Percentiles rank a stretch among this genome's conserved stretches.
phyloP scores from a whole-genome alignment of 2,329 filamentous ascomycete species.

The Neonectria sp. region DNA sequence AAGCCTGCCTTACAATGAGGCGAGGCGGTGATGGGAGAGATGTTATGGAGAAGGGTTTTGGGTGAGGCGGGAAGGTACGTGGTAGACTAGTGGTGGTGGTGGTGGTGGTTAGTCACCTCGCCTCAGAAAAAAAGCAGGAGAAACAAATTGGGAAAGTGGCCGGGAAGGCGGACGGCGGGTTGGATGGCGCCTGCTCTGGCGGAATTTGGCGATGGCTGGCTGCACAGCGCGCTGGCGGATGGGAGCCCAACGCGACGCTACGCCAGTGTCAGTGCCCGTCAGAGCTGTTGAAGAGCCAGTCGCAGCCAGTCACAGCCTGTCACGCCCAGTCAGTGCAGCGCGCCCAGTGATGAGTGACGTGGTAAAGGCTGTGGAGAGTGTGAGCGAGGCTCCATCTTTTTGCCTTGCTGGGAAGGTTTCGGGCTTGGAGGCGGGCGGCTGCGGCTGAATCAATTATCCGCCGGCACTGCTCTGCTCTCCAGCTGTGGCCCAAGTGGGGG shows the following conservation, averaged over 20 bases:
- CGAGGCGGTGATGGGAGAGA: conserved; percentile 17
- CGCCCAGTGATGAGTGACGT: conserved; percentile 15
- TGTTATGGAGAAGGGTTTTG: conserved; percentile 13
- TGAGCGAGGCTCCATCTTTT: conserved; percentile 1
- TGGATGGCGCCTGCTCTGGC: conserved; percentile 27
- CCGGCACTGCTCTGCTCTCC: neutral
- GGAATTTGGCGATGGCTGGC: conserved; percentile 29
- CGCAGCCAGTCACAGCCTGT: conserved; percentile 3
- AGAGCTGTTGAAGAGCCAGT: conserved; percentile 9
- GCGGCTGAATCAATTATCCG: conserved; percentile 36
- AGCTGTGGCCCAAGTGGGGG: conserved; percentile 10
- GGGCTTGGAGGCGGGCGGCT: conserved; percentile 20
- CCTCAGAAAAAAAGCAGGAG: conserved; percentile 27
- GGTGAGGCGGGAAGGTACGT: neutral
- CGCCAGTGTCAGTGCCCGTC: conserved; percentile 19
- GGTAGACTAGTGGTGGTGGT: conserved; percentile 8
- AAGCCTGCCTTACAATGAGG: conserved; percentile 23
- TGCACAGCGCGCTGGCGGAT: conserved; percentile 18
- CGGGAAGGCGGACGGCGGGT: conserved; percentile 21
- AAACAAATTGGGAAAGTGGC: conserved; percentile 29
- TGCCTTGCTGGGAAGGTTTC: neutral
- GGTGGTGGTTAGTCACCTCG: conserved; percentile 20
- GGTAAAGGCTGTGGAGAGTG: conserved; percentile 4
- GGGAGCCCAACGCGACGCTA: conserved; percentile 33
- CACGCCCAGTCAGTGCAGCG: conserved; percentile 1